Percentiles rank a stretch among this genome's conserved stretches.
Evolutionary conservation across 1,284 basidiomycete genomes (phyloP).

Genomic region (Pyrrhoderma lamaoense): DNA sequence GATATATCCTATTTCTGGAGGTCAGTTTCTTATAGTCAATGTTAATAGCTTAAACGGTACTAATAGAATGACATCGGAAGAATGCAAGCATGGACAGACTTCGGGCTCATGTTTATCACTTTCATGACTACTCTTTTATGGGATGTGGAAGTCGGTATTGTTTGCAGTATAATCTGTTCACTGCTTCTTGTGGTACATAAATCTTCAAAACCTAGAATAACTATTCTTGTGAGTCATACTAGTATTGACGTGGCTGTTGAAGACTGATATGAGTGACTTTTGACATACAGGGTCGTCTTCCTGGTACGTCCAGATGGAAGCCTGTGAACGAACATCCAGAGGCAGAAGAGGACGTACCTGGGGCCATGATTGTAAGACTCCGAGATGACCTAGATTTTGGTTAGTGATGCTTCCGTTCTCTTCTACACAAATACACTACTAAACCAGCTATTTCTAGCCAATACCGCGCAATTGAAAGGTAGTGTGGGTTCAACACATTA

Average conservation of each 20-base stretch:
- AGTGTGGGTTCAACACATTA: neutral
- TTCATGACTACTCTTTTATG: constrained; percentile 76
- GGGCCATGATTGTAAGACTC: constrained; percentile 51
- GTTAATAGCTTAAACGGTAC: neutral
- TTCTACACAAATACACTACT: neutral
- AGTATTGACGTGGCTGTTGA: neutral
- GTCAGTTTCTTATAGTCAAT: constrained; percentile 35
- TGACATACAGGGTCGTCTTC: constrained; percentile 56
- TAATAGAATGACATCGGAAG: constrained; percentile 31
- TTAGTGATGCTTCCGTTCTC: constrained; percentile 22
- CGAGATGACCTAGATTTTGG: constrained; percentile 80
- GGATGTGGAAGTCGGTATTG: constrained; percentile 80
- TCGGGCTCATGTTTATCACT: constrained; percentile 77
- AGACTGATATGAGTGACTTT: neutral
- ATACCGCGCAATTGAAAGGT: constrained; percentile 85
- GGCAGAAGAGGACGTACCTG: constrained; percentile 53
- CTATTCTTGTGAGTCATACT: constrained; percentile 45
- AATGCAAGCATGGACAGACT: constrained; percentile 84
- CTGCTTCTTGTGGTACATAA: constrained; percentile 83
- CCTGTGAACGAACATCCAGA: constrained; percentile 74
- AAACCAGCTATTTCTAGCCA: constrained; percentile 43
- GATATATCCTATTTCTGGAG: constrained; percentile 78
- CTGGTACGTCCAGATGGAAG: constrained; percentile 78
- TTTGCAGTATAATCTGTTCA: constrained; percentile 78
- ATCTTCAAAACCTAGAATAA: constrained; percentile 71